Percentiles rank a stretch among this genome's conserved stretches.
Evolutionary conservation across 2,329 filamentous ascomycete genomes (phyloP).

Genomic region (Chalara sp.): DNA sequence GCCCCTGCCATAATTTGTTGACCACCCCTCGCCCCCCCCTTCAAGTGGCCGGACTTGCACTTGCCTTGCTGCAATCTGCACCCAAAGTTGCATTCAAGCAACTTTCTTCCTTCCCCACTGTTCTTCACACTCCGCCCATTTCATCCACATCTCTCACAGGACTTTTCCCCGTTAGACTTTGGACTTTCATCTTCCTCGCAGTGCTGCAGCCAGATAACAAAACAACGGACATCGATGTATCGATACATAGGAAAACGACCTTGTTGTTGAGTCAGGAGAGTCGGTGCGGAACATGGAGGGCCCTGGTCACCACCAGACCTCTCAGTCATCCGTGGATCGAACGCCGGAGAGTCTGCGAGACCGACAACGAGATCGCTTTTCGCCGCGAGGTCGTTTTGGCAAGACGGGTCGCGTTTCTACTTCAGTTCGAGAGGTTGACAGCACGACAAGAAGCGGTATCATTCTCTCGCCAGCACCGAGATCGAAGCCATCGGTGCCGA

Average conservation of each 20-base stretch:
- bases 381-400: slow-evolving; percentile 21
- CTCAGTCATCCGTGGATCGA: slow-evolving; percentile 13
- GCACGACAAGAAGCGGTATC: slow-evolving; percentile 10
- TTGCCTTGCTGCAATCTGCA: too few species aligned
- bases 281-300: slow-evolving; percentile 13
- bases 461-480: slow-evolving; percentile 19
- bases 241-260: slow-evolving; percentile 7
- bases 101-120: too few species aligned
- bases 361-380: slow-evolving; percentile 27
- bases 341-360: slow-evolving; percentile 26
- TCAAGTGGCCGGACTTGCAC: too few species aligned
- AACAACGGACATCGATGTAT: too few species aligned
- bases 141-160: too few species aligned
- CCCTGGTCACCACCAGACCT: slow-evolving; percentile 7
- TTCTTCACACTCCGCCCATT: too few species aligned
- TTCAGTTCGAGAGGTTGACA: slow-evolving; percentile 16
- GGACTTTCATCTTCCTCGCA: too few species aligned
- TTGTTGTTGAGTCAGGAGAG: slow-evolving; percentile 14
- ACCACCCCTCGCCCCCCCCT: too few species aligned
- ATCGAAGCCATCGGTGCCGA: slow-evolving; percentile 11
- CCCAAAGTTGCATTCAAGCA: too few species aligned
- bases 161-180: too few species aligned
- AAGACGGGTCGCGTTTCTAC: slow-evolving; percentile 9
- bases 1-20: too few species aligned
- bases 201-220: too few species aligned